Conservation (phyloP, 2,329 filamentous ascomycete genomes). For the Bimuria novae-zelandiae region DNA sequence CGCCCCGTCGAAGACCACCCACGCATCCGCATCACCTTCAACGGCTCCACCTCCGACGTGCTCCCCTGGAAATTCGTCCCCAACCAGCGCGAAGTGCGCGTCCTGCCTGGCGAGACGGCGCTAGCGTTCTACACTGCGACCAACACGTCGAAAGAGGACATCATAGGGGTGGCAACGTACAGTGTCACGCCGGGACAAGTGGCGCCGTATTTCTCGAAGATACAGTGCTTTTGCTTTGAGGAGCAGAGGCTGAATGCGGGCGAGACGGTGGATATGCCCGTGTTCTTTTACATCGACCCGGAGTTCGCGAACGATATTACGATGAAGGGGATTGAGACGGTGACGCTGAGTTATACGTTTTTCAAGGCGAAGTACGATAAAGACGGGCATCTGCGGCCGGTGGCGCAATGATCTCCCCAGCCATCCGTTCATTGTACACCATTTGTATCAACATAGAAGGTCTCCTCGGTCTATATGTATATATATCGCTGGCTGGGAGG, state of each 20-base stretch:
- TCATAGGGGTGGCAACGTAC: conserved; percentile 97
- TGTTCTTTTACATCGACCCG: conserved; percentile 98
- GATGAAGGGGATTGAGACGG: conserved; percentile 92
- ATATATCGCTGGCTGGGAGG: not conserved
- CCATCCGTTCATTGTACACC: no score
- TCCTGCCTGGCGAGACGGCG: conserved; percentile 93
- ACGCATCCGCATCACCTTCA: conserved; percentile 94
- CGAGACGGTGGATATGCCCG: conserved; percentile 98
- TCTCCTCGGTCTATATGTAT: not conserved
- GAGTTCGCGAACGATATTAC: conserved; percentile 90
- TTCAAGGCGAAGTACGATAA: conserved; percentile 92
- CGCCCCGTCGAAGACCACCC: conserved; percentile 79
- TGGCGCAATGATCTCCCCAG: no score
- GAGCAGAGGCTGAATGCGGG: conserved; percentile 90
- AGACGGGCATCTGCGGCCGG: conserved; percentile 69
- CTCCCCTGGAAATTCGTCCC: conserved; percentile 97
- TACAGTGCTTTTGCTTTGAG: conserved; percentile 99
- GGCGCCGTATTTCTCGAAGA: conserved; percentile 98
- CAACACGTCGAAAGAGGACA: conserved; percentile 86
- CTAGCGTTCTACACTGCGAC: conserved; percentile 97
- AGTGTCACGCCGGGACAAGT: conserved; percentile 95
- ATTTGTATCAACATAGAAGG: conserved; percentile 1
- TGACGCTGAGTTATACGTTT: conserved; percentile 96
- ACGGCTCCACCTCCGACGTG: conserved; percentile 90
- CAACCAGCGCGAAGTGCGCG: conserved; percentile 94